Conservation (phyloP, 208 protist species). For the Crithidia expoeki region DNA sequence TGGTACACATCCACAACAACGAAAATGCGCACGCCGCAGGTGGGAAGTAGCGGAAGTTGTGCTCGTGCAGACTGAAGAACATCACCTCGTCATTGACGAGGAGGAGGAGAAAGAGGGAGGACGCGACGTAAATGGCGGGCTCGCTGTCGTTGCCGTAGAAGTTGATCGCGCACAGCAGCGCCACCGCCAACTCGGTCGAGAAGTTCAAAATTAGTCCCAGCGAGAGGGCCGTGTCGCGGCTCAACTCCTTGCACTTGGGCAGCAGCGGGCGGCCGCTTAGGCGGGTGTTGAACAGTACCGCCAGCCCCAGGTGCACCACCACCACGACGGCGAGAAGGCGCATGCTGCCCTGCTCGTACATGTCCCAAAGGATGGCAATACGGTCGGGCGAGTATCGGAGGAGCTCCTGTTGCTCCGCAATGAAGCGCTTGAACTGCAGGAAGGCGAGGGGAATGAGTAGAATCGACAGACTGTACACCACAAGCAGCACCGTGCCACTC, state of each 20-base stretch:
- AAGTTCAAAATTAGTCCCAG: constrained; percentile 65
- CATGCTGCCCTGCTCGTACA: constrained; percentile 63
- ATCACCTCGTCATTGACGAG: constrained; percentile 70
- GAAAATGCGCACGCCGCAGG: constrained; percentile 38
- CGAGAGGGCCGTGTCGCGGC: constrained; percentile 26
- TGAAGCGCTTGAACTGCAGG: constrained; percentile 31
- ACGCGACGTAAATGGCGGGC: constrained; percentile 63
- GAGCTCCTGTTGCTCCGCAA: constrained; percentile 30
- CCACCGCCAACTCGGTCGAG: constrained; percentile 49
- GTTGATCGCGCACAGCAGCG: constrained; percentile 56
- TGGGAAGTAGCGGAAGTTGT: constrained; percentile 78
- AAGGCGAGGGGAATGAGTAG: constrained; percentile 28
- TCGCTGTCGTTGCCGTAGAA: constrained; percentile 65
- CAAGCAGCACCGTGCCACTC: constrained; percentile 34
- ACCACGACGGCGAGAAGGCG: constrained; percentile 58
- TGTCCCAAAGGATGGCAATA: constrained; percentile 52
- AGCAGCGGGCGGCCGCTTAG: constrained; percentile 62
- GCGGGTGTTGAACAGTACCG: constrained; percentile 71
- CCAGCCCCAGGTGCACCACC: constrained; percentile 59
- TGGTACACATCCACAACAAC: constrained; percentile 52
- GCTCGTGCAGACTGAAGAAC: constrained; percentile 46
- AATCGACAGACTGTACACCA: constrained; percentile 37
- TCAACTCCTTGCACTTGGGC: constrained; percentile 45
- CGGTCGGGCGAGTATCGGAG: constrained; percentile 29
- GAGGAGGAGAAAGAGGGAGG: constrained; percentile 69